These are phyloP conservation scores for Xylaria venustula DNA, from an alignment of 495 filamentous ascomycete genomes.

Conservation along the genomic window DNA sequence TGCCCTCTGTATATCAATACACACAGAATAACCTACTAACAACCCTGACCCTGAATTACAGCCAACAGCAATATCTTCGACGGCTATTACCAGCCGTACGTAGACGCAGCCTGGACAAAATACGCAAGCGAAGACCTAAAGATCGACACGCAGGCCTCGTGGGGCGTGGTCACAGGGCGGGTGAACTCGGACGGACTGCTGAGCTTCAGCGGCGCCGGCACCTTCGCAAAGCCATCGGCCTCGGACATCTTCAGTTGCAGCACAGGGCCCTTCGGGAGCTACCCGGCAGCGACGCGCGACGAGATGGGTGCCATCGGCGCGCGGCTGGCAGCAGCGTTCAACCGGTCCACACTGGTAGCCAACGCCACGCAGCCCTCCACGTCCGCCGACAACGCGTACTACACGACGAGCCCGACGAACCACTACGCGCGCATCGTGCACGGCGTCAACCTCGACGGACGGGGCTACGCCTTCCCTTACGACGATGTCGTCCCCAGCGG, in stretches of 20 bases:
- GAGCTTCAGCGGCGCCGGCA: constrained; percentile 47
- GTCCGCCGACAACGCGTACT: constrained; percentile 41
- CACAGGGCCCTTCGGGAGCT: constrained; percentile 61
- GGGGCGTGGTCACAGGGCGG: constrained; percentile 47
- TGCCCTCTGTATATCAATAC: too few relatives aligned
- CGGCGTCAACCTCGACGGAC: constrained; percentile 55
- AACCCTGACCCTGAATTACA: background rate
- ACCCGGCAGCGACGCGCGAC: constrained; percentile 34
- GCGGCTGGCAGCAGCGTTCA: constrained; percentile 66
- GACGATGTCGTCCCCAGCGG: constrained; percentile 67
- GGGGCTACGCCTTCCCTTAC: constrained; percentile 77
- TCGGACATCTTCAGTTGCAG: constrained; percentile 70
- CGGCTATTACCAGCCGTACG: constrained; percentile 63
- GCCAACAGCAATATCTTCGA: constrained; percentile 53
- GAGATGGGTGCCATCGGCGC: constrained; percentile 57
- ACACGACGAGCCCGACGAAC: constrained; percentile 59
- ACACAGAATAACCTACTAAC: too few relatives aligned
- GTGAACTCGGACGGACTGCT: constrained; percentile 48
- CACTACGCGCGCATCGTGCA: constrained; percentile 71
- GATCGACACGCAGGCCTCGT: constrained; percentile 62
- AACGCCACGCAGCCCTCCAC: constrained; percentile 46
- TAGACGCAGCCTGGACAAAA: constrained; percentile 61
- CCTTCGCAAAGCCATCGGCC: constrained; percentile 57
- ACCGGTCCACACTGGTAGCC: constrained; percentile 60
- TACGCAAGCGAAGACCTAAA: constrained; percentile 51